phyloP scores from a whole-genome alignment of 306 rosid species.

The Lupinus albus region DNA sequence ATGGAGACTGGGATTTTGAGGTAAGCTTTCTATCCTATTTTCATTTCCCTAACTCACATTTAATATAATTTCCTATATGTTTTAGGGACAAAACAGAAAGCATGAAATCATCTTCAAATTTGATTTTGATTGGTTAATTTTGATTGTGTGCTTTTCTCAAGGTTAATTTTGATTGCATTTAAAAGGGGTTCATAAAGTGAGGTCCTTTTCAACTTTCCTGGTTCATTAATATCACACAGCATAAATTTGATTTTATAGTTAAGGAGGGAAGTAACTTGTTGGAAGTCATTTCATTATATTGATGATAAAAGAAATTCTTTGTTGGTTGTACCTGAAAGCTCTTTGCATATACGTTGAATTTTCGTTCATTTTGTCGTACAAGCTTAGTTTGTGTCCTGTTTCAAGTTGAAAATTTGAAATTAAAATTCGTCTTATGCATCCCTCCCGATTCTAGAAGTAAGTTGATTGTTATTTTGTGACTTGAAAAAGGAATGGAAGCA shows the following conservation, averaged over 20 bases:
- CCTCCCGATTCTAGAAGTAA: conserved; percentile 6
- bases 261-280: conserved; percentile 17
- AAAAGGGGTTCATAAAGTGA: conserved; percentile 8
- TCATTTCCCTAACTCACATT: neutral
- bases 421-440: conserved; percentile 11
- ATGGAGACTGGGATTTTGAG: conserved; percentile 91
- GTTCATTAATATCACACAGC: neutral
- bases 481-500: conserved; percentile 75
- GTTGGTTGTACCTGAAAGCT: neutral
- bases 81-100: neutral
- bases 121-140: neutral
- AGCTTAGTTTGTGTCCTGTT: conserved; percentile 8
- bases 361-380: neutral
- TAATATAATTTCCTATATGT: neutral
- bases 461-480: conserved; percentile 27
- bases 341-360: neutral
- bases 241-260: conserved; percentile 18
- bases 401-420: neutral
- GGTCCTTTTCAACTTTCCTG: conserved; percentile 27
- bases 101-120: conserved; percentile 24
- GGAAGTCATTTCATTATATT: conserved; percentile 16
- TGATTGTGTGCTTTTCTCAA: conserved; percentile 19
- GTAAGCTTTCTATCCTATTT: conserved; percentile 42
- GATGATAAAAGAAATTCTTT: neutral
- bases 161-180: neutral